Evolutionary conservation across 2,329 filamentous ascomycete genomes (phyloP), one percentile per base, ranked within the genome.

Genomic region (Exophiala phaeomuriformis): DNA sequence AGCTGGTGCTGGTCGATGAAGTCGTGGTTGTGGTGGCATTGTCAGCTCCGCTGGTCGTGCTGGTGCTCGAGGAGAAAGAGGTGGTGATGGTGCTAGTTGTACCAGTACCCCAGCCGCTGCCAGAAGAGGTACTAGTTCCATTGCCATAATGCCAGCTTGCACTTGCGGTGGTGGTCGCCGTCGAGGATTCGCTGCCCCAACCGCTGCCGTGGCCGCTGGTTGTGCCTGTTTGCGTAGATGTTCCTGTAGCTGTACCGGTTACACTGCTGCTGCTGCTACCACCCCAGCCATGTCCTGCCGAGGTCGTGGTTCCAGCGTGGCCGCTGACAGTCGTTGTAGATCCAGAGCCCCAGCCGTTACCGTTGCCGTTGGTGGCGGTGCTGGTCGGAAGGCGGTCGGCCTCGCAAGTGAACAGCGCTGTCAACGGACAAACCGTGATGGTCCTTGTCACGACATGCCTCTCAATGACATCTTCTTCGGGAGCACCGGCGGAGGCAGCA

Each of bases 381-480:
- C 32, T 39, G 10, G 56, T 58, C 5, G 56, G 52, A 31, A 46
- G 35, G 19, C 19, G 19, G n/a, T 59, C 57, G 28, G 51, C 39
- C 2, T 42, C 51, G 47, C 59, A 61, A 32, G 53, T 58, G 29
- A 47, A 56, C 28, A 54, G 40, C 31, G 60, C 55, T 4, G 59
- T 60, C 7, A 61, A 53, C 5, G 59, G 59, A 42, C 59, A 61
- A 35, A 61, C 43, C 8, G 59, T 61, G 10, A 61, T 32, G 2
- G 59, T 61, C 47, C 57, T 47, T 1, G 55, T 60, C 3, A 46
- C 36, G 6, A 57, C 60, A 5, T 60, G 55, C 28, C 54, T 46
- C 35, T 58, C 55, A 12, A 57, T 56, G 3, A 47, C 48, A 49
- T 61, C 59, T 2, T 36, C 42, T n/a, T 59, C 52, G 6, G 6